These are phyloP conservation scores for Proliferodiscus dingleyae DNA, from an alignment of 2,329 filamentous ascomycete genomes.

Conservation along the genomic window DNA sequence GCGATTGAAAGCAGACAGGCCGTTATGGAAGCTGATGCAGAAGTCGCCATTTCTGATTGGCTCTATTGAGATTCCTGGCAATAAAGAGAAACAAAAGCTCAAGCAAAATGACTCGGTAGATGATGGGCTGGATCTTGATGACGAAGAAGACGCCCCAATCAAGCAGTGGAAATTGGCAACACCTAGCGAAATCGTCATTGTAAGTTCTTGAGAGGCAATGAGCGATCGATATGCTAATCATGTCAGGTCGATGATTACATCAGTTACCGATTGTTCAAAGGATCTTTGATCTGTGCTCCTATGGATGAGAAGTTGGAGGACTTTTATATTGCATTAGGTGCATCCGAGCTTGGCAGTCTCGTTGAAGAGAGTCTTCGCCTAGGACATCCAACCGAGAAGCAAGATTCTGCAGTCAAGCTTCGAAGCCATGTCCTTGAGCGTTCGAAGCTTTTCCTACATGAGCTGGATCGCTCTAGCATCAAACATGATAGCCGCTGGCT, in stretches of 20 bases:
- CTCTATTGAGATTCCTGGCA: constrained; percentile 61
- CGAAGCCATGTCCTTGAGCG: constrained; percentile 82
- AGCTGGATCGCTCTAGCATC: constrained; percentile 64
- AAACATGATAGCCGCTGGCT: constrained; percentile 88
- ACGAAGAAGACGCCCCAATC: constrained; percentile 39
- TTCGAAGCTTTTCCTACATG: constrained; percentile 84
- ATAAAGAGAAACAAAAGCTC: constrained; percentile 21
- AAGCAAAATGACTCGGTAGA: constrained; percentile 1
- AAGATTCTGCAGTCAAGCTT: constrained; percentile 63
- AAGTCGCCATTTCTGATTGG: constrained; percentile 73
- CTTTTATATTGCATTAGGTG: constrained; percentile 80
- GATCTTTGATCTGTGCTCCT: constrained; percentile 77
- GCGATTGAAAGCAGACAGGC: constrained; percentile 70
- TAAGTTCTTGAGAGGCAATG: constrained; percentile 17
- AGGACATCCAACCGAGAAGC: constrained; percentile 53
- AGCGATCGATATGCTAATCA: constrained; percentile 12
- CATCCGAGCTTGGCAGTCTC: constrained; percentile 67
- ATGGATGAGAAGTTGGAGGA: constrained; percentile 82
- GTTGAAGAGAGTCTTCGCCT: constrained; percentile 75
- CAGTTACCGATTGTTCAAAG: constrained; percentile 83
- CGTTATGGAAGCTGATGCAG: constrained; percentile 72
- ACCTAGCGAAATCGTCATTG: constrained; percentile 67
- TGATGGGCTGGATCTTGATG: constrained; percentile 30
- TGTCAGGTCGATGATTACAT: constrained; percentile 72
- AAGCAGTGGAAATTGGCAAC: constrained; percentile 65